Evolutionary conservation across 2,329 filamentous ascomycete genomes (phyloP), one percentile per base, ranked within the genome.

Genomic region (Fusarium beomiforme): DNA sequence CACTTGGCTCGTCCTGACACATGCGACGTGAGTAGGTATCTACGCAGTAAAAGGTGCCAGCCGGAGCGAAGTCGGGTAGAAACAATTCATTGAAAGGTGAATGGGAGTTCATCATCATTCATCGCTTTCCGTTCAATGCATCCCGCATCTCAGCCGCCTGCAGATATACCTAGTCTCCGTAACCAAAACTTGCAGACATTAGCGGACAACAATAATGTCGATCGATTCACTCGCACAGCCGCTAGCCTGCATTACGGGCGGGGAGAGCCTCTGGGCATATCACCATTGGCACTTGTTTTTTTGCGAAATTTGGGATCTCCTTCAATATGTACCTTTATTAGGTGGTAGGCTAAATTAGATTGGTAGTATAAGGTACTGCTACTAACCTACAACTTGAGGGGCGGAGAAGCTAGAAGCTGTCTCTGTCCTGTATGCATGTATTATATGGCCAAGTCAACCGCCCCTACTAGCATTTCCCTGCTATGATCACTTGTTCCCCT

Each of bases 161-260:
- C 36, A 65, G 44, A 51, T 43, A 43, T 26, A n/a, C n/a, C n/a
- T n/a, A 53, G 44, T 31, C 41, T 21, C 64, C 50, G 36, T 71
- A 37, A 41, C 42, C 39, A 39, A 46, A 60, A 39, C 63, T 36
- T 33, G n/a, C 33, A 58, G 64, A 65, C 53, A 68, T 68, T 71
- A 64, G 56, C 44, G 58, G 67, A 55, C 29, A 71, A 34, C 55
- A 44, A 57, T 44, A 72, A 72, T 64, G 69, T 68, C 75, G 75
- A 77, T 77, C 75, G 73, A 77, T 77, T 70, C 60, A 66, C 66
- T 73, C 61, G 72, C 62, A 69, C 70, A 65, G 51, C 65, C 47
- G 57, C 71, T 70, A 76, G 69, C 39, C 55, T 55, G 47, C 56
- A 53, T 50, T 37, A 64, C 51, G 51, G 69, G 65, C 49, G 61